A percentile compares a stretch with the other conserved stretches of the same genome.
Conservation (phyloP, 2,329 filamentous ascomycete species). For the Epicoccum sorghinum region DNA sequence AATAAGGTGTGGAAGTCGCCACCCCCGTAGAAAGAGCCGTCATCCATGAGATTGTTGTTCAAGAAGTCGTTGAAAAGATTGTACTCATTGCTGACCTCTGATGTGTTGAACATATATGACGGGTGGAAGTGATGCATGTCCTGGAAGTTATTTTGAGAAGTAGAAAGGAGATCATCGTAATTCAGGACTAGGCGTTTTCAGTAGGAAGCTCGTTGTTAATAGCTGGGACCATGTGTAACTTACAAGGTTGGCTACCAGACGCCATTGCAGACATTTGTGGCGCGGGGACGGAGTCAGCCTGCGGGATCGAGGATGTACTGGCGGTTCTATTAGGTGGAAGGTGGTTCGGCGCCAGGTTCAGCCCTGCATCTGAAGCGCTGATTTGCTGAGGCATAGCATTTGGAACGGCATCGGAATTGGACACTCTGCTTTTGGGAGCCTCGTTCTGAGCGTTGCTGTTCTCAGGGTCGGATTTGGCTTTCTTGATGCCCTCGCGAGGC, state of each 20-base stretch:
- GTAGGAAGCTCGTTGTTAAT: slow-evolving; percentile 26
- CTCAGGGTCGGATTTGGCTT: slow-evolving; percentile 66
- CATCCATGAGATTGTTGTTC: slow-evolving; percentile 88
- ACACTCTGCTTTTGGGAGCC: slow-evolving; percentile 35
- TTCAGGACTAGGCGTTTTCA: slow-evolving; percentile 66
- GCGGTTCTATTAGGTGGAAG: slow-evolving; percentile 42
- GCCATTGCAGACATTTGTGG: slow-evolving; percentile 67
- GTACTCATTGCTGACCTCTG: slow-evolving; percentile 95
- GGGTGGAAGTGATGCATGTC: slow-evolving; percentile 94
- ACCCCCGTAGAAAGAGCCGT: slow-evolving; percentile 51
- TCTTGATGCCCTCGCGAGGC: slow-evolving; percentile 83
- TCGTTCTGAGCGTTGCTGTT: slow-evolving; percentile 41
- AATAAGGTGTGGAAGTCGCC: slow-evolving; percentile 60
- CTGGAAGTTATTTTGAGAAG: slow-evolving; percentile 81
- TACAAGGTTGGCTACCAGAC: slow-evolving; percentile 76
- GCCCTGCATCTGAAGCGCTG: slow-evolving; percentile 45
- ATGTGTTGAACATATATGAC: slow-evolving; percentile 92
- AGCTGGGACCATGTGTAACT: slow-evolving; percentile 53
- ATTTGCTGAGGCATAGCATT: slow-evolving; percentile 37
- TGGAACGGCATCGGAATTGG: slow-evolving; percentile 36
- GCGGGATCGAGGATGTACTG: slow-evolving; percentile 68
- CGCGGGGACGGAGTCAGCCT: slow-evolving; percentile 72
- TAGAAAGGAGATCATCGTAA: slow-evolving; percentile 80
- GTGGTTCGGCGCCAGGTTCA: slow-evolving; percentile 46
- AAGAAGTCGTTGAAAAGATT: slow-evolving; percentile 96